Evolutionary conservation across 139 green algal genomes (phyloP).

Genomic region (Auxenochlorella pyrenoidosa): DNA sequence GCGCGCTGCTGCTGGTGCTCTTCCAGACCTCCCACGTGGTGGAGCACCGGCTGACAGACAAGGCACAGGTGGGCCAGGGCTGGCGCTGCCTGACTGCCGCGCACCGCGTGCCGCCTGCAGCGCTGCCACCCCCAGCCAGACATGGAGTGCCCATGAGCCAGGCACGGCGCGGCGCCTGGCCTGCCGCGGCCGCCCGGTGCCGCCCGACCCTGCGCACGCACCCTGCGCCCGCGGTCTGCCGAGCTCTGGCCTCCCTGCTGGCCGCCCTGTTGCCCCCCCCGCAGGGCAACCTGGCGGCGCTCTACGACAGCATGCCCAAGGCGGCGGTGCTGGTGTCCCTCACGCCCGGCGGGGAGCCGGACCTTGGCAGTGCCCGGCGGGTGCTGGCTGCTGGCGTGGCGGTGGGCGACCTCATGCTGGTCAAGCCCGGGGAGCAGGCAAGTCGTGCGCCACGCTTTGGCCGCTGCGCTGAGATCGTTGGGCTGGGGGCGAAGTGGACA

Average conservation of each 20-base stretch:
- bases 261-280: too few species aligned
- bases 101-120: too few species aligned
- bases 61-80: constrained; percentile 36
- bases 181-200: too few species aligned
- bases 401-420: constrained; percentile 71
- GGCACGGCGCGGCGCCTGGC: too few species aligned
- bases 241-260: not conserved
- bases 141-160: too few species aligned
- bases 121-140: too few species aligned
- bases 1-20: constrained; percentile 86
- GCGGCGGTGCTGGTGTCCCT: constrained; percentile 65
- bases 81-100: not conserved
- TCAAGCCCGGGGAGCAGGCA: constrained; percentile 78
- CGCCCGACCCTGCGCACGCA: too few species aligned
- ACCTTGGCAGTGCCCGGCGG: constrained; percentile 8
- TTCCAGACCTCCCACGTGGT: constrained; percentile 80
- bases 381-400: constrained; percentile 54
- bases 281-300: constrained; percentile 66
- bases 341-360: constrained; percentile 19
- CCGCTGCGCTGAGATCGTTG: too few species aligned
- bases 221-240: too few species aligned
- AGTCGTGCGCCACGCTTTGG: too few species aligned
- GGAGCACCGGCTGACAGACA: constrained; percentile 72
- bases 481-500: too few species aligned
- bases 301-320: constrained; percentile 72